Evolutionary conservation across 371 early-diverging fungal genomes (phyloP).

Genomic region (Circinella umbellata): DNA sequence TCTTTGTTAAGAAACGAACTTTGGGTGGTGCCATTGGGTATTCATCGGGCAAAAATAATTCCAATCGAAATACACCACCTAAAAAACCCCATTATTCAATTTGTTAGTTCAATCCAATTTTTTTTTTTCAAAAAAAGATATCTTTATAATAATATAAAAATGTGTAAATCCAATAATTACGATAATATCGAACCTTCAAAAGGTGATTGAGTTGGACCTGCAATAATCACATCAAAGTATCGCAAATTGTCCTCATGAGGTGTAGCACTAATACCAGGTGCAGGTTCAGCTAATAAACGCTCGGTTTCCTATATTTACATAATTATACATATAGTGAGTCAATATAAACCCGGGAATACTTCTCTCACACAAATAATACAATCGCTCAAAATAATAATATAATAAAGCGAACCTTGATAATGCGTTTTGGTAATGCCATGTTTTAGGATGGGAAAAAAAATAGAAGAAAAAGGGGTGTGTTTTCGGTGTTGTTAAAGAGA

Average conservation of each 20-base stretch:
- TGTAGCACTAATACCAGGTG: conserved; percentile 92
- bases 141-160: too few species aligned
- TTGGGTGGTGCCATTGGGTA: conserved; percentile 99
- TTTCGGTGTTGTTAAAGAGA: not conserved
- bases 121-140: too few species aligned
- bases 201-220: conserved; percentile 96
- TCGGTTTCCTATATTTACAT: conserved; percentile 84
- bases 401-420: not conserved
- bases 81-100: not conserved
- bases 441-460: not conserved
- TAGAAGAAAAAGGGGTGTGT: not conserved
- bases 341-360: too few species aligned
- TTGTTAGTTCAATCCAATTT: too few species aligned
- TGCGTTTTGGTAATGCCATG: not conserved
- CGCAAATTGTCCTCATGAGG: conserved; percentile 96
- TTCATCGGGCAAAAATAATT: conserved; percentile 96
- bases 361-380: not conserved
- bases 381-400: not conserved
- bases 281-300: conserved; percentile 91
- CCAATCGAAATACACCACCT: conserved; percentile 97
- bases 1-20: conserved; percentile 97
- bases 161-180: too few species aligned
- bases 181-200: conserved; percentile 87
- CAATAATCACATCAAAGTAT: conserved; percentile 97
- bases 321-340: not conserved